These are phyloP conservation scores for Candida mattraensis DNA, from an alignment of 805 yeast genomes.

Conservation along the genomic window DNA sequence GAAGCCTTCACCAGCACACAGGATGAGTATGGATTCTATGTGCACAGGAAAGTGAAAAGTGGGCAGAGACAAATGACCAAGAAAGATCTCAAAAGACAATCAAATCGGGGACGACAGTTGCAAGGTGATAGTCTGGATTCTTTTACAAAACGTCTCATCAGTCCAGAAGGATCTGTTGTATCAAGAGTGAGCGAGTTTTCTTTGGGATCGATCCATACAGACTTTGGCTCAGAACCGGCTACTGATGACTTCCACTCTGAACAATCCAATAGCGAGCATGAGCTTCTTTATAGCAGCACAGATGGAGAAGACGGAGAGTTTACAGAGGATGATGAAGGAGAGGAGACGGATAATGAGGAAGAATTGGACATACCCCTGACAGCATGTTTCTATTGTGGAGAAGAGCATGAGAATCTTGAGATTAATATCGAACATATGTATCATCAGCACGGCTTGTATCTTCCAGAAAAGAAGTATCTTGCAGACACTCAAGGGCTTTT, in stretches of 20 bases:
- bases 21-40: slow-evolving; percentile 56
- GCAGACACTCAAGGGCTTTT: slow-evolving; percentile 69
- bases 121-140: slow-evolving; percentile 6
- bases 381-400: slow-evolving; percentile 51
- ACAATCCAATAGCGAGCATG: slow-evolving; percentile 16
- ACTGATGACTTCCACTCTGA: slow-evolving; percentile 25
- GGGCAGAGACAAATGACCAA: slow-evolving; percentile 39
- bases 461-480: slow-evolving; percentile 78
- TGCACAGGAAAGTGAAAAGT: slow-evolving; percentile 31
- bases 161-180: slow-evolving; percentile 55
- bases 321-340: slow-evolving; percentile 18
- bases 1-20: slow-evolving; percentile 32
- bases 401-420: slow-evolving; percentile 39
- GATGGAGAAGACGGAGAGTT: slow-evolving; percentile 3
- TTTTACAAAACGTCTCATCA: slow-evolving; percentile 38
- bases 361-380: slow-evolving; percentile 36
- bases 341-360: slow-evolving; percentile 12
- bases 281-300: slow-evolving; percentile 2
- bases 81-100: slow-evolving; percentile 36
- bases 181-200: slow-evolving; percentile 60
- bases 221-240: slow-evolving; percentile 22
- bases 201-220: slow-evolving; percentile 35
- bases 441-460: slow-evolving; percentile 73
- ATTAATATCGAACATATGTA: slow-evolving; percentile 69
- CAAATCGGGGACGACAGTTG: slow-evolving; percentile 31